Percentiles rank a stretch among this genome's conserved stretches.
These are phyloP conservation scores for Tillandsia fasciculata DNA, from an alignment of 176 grass and related monocot species.

Conservation along the genomic window DNA sequence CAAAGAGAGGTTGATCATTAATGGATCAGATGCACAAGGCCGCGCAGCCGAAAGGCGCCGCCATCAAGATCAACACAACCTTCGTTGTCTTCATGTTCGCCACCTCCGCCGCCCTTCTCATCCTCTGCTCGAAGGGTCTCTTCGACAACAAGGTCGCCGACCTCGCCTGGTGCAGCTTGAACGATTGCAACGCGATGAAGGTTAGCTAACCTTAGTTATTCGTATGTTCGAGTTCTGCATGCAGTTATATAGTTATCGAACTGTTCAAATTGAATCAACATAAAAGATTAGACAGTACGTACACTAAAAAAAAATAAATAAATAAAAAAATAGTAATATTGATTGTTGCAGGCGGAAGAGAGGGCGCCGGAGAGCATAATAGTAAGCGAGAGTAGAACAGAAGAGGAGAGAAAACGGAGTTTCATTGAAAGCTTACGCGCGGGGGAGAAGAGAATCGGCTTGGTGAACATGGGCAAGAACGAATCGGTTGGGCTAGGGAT, in stretches of 20 bases:
- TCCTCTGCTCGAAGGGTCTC: not conserved
- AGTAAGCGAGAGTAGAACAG: too few species aligned
- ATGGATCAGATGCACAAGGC: not conserved
- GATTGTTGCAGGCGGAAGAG: too few species aligned
- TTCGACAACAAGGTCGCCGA: not conserved
- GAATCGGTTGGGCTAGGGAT: too few species aligned
- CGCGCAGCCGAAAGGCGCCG: not conserved
- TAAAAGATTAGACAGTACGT: too few species aligned
- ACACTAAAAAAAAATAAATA: too few species aligned
- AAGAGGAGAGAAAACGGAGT: conserved; percentile 35
- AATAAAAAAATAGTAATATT: too few species aligned
- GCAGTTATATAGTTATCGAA: too few species aligned
- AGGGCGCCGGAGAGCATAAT: too few species aligned
- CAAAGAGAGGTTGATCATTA: not conserved
- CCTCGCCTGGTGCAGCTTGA: not conserved
- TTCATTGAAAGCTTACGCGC: too few species aligned
- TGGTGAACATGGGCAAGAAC: too few species aligned
- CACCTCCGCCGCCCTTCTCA: conserved; percentile 1
- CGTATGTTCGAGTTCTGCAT: not conserved
- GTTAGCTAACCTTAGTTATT: not conserved
- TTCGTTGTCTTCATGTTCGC: not conserved
- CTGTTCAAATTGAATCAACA: too few species aligned
- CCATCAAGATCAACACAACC: not conserved
- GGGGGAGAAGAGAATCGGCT: too few species aligned
- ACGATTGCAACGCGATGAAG: not conserved